These are phyloP conservation scores for Suhomyces faveliae DNA, from an alignment of 805 yeast genomes.

Conservation along the genomic window DNA sequence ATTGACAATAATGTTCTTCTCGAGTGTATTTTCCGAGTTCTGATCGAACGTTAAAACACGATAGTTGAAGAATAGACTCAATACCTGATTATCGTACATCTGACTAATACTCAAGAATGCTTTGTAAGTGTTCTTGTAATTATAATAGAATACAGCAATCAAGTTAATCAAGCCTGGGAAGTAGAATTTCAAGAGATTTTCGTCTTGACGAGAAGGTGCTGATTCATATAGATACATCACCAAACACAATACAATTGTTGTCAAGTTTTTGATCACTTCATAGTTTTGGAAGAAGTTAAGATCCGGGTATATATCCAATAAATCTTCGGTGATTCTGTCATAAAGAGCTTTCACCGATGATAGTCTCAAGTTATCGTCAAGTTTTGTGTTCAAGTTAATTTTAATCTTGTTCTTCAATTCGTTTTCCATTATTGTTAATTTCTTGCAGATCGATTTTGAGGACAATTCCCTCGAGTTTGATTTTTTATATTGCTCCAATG, in stretches of 20 bases:
- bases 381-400: background rate
- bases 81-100: slow-evolving; percentile 33
- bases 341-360: slow-evolving; percentile 7
- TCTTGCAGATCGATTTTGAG: background rate
- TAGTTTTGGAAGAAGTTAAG: slow-evolving; percentile 17
- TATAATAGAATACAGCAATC: slow-evolving; percentile 41
- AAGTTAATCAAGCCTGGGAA: slow-evolving; percentile 36
- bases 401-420: slow-evolving; percentile 5
- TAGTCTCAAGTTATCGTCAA: slow-evolving; percentile 5
- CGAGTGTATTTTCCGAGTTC: background rate
- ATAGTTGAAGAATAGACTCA: slow-evolving; percentile 13
- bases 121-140: slow-evolving; percentile 28
- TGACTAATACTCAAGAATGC: slow-evolving; percentile 42
- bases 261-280: slow-evolving; percentile 13
- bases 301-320: slow-evolving; percentile 21
- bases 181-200: slow-evolving; percentile 21
- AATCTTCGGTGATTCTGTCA: slow-evolving; percentile 14
- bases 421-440: background rate
- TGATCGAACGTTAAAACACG: slow-evolving; percentile 7
- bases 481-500: slow-evolving; percentile 1
- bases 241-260: slow-evolving; percentile 31
- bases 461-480: background rate
- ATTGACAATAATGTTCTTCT: slow-evolving; percentile 2
- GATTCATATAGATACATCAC: slow-evolving; percentile 17
- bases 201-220: slow-evolving; percentile 5